phyloP scores from a whole-genome alignment of 257 asterid species.

The Nicotiana benthamiana region DNA sequence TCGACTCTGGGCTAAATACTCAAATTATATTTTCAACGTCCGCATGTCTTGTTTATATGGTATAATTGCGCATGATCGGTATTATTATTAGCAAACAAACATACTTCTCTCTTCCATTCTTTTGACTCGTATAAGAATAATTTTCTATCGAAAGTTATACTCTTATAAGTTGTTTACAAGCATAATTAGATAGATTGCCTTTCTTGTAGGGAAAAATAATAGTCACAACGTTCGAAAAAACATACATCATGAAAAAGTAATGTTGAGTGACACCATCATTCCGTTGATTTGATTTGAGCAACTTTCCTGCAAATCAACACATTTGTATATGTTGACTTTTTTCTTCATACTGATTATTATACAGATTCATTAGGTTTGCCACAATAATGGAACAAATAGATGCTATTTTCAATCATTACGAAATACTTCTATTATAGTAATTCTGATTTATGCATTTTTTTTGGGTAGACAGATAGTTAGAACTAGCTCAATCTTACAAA shows the following conservation, averaged over 20 bases:
- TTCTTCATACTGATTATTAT: slow-evolving; percentile 12
- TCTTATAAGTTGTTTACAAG: background rate
- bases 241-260: slow-evolving; percentile 5
- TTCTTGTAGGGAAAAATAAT: background rate
- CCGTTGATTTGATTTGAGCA: slow-evolving; percentile 12
- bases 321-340: background rate
- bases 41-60: too few species aligned
- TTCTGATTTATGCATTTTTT: too few species aligned
- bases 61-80: too few species aligned
- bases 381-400: background rate
- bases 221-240: background rate
- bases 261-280: slow-evolving; percentile 14
- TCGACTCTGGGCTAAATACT: too few species aligned
- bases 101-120: slow-evolving; percentile 17
- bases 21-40: too few species aligned
- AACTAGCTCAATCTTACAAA: too few species aligned
- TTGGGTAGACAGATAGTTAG: too few species aligned
- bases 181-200: background rate
- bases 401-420: background rate
- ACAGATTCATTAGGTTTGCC: slow-evolving; percentile 1
- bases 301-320: background rate
- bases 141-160: background rate
- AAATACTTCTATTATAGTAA: too few species aligned
- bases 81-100: too few species aligned
- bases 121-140: slow-evolving; percentile 17